Conservation (phyloP, 2,329 filamentous ascomycete species). For the Thielaviopsis ethacetica region DNA sequence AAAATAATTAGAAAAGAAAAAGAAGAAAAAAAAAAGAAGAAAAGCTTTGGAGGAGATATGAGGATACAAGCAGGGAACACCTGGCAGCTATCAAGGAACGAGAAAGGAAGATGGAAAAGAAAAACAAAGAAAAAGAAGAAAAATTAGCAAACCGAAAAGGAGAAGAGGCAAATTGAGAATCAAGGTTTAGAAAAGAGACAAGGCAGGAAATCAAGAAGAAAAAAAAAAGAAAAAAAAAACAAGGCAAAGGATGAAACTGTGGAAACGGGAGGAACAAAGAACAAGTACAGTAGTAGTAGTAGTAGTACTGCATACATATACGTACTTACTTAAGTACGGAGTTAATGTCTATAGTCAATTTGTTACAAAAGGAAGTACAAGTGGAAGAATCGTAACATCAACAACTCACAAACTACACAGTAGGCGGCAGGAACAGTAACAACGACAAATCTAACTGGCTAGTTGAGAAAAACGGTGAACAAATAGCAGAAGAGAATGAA, state of each 20-base stretch:
- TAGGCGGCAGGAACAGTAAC: no score
- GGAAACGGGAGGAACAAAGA: conserved; percentile 4
- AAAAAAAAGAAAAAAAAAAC: background rate
- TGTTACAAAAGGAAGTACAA: background rate
- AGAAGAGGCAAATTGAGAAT: background rate
- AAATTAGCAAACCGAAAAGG: background rate
- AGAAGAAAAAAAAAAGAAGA: background rate
- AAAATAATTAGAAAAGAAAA: background rate
- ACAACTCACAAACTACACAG: no score
- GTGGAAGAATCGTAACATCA: no score
- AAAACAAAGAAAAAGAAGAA: background rate
- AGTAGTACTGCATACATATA: no score
- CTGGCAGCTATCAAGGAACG: background rate
- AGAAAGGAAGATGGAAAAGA: background rate
- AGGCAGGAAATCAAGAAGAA: background rate
- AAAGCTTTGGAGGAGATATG: background rate
- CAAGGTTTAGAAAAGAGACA: background rate
- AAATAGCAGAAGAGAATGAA: no score
- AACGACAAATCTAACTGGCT: no score
- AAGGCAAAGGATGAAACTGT: conserved; percentile 2
- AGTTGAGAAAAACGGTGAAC: no score
- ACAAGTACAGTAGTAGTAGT: background rate
- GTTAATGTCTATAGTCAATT: background rate
- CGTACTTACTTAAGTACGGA: no score
- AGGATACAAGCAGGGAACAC: background rate